Percentiles rank a stretch among this genome's conserved stretches.
These are phyloP conservation scores for Rhododendron mucronatum DNA, from an alignment of 148 eudicot species.

Conservation along the genomic window DNA sequence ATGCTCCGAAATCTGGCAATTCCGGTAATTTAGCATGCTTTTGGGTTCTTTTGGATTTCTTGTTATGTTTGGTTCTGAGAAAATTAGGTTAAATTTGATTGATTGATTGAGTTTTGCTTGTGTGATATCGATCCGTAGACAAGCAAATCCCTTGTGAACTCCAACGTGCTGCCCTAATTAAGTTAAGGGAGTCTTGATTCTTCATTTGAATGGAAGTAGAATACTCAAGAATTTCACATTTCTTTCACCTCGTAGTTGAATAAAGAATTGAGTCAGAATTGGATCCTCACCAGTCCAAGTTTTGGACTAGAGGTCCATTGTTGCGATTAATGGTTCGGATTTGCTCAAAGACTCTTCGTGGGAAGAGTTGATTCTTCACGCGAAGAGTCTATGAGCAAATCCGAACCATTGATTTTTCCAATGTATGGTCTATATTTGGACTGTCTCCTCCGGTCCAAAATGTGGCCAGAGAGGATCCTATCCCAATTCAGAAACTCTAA, in stretches of 20 bases:
- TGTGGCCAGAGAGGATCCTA: neutral
- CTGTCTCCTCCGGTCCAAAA: neutral
- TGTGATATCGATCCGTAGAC: neutral
- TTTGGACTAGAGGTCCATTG: neutral
- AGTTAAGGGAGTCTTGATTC: neutral
- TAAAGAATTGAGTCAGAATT: neutral
- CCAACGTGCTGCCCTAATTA: neutral
- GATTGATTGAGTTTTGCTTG: neutral
- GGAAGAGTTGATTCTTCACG: neutral
- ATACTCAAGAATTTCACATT: neutral
- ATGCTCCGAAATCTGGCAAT: constrained; percentile 19
- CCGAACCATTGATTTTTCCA: neutral
- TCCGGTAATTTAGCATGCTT: constrained; percentile 19
- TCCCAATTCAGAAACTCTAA: neutral
- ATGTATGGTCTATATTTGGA: neutral
- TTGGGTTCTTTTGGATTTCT: neutral
- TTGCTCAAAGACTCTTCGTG: neutral
- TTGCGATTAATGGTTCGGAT: neutral
- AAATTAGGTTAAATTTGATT: neutral
- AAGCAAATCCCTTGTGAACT: neutral
- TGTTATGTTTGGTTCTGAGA: neutral
- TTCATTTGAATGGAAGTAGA: neutral
- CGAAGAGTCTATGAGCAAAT: neutral
- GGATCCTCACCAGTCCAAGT: neutral
- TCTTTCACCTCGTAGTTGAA: neutral